Conservation (phyloP, 352 stramenopile species). For the Globisporangium alternatum region DNA sequence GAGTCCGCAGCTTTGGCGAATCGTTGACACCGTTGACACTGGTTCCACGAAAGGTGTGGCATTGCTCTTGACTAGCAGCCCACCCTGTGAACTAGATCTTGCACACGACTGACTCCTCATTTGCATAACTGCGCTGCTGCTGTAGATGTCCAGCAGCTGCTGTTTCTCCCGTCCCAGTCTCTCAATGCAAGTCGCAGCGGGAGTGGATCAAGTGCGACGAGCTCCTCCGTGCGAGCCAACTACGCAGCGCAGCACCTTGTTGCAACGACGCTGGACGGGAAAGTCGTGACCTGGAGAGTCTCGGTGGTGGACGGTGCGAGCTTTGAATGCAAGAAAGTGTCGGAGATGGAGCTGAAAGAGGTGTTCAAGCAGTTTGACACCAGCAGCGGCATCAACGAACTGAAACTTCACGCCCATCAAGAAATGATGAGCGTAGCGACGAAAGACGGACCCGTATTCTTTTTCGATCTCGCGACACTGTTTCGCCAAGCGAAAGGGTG, state of each 20-base stretch:
- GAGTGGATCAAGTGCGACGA: constrained; percentile 23
- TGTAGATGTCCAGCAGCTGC: constrained; percentile 65
- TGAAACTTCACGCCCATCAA: constrained; percentile 64
- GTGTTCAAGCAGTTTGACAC: constrained; percentile 53
- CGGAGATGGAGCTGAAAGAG: constrained; percentile 61
- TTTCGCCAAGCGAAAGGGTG: constrained; percentile 54
- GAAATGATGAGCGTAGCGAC: constrained; percentile 48
- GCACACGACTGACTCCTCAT: neutral
- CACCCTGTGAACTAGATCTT: neutral
- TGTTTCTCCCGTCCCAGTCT: constrained; percentile 48
- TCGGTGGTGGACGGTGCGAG: constrained; percentile 26
- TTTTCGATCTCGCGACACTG: constrained; percentile 59
- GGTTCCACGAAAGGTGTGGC: constrained; percentile 41
- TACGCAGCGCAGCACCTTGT: constrained; percentile 31
- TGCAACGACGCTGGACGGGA: constrained; percentile 54
- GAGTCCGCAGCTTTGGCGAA: constrained; percentile 55
- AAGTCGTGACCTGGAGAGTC: constrained; percentile 55
- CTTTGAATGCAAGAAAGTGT: constrained; percentile 52
- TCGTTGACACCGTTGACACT: constrained; percentile 61
- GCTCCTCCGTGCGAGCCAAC: constrained; percentile 11
- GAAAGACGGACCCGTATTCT: constrained; percentile 67
- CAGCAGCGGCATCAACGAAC: constrained; percentile 50
- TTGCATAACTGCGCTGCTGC: neutral
- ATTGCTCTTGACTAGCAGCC: neutral
- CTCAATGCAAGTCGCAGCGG: constrained; percentile 32